Conservation (phyloP, 2,329 filamentous ascomycete species). For the Penicillium glabrum region DNA sequence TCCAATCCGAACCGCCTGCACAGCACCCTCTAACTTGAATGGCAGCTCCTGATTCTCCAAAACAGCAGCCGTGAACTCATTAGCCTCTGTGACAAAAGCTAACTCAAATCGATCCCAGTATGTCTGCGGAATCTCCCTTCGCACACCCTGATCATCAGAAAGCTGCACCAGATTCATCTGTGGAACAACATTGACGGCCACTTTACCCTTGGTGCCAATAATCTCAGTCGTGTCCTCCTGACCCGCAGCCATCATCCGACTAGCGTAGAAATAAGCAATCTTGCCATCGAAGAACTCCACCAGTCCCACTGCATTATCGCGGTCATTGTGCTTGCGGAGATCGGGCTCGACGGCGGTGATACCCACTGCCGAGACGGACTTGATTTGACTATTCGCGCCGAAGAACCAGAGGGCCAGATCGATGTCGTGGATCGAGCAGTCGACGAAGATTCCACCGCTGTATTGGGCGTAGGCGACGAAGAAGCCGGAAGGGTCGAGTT, state of each 20-base stretch:
- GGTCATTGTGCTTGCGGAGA: slow-evolving; percentile 57
- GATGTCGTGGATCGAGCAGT: slow-evolving; percentile 71
- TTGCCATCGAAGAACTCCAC: slow-evolving; percentile 65
- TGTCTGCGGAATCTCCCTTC: slow-evolving; percentile 60
- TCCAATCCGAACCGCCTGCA: slow-evolving; percentile 60
- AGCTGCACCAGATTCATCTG: slow-evolving; percentile 57
- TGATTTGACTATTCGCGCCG: slow-evolving; percentile 54
- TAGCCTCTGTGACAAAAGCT: slow-evolving; percentile 64
- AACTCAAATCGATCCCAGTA: slow-evolving; percentile 66
- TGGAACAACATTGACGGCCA: slow-evolving; percentile 63
- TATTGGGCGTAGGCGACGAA: slow-evolving; percentile 67
- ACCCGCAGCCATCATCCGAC: slow-evolving; percentile 66
- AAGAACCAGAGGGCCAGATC: slow-evolving; percentile 66
- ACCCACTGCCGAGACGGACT: slow-evolving; percentile 57
- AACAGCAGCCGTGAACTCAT: slow-evolving; percentile 62
- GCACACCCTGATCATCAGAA: slow-evolving; percentile 55
- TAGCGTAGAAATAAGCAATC: slow-evolving; percentile 65
- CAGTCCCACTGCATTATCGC: slow-evolving; percentile 63
- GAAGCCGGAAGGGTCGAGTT: slow-evolving; percentile 64
- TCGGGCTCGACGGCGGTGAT: slow-evolving; percentile 61
- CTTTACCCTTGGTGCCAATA: slow-evolving; percentile 65
- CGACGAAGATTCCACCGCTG: slow-evolving; percentile 68
- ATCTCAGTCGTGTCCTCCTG: slow-evolving; percentile 69
- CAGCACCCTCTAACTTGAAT: slow-evolving; percentile 57
- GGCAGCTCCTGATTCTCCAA: slow-evolving; percentile 58